Evolutionary conservation across 257 asterid species (phyloP), one percentile per base, ranked within the genome.

Genomic region (Agastache rugosa): DNA sequence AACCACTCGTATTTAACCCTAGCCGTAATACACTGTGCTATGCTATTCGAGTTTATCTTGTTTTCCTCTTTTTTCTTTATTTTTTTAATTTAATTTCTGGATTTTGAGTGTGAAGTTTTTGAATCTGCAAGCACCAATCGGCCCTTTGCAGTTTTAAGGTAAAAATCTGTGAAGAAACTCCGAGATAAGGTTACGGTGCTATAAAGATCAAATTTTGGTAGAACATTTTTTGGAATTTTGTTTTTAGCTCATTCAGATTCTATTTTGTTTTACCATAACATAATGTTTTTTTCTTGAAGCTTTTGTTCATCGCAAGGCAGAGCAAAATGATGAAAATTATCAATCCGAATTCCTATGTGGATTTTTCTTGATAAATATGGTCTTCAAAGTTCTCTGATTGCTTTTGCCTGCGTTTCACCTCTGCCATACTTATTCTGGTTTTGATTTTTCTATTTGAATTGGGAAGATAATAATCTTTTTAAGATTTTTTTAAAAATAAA

Each of bases 91-190:
- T 12, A 3, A 11, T 4, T 44, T 31, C 17, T 27, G 10, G 20
- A 19, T 67, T 44, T 47, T 6, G 3, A 9, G n/a, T 59, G 25
- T 17, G 5, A 1, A 31, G 37, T 4, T 31, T 31, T 31, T 31
- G 37, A 31, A 4, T 31, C 6, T 65, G 17, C 20, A 44, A 54
- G 92, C 96, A 87, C 92, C 86, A 80, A 59, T 41, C 78, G 66
- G 97, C 97, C 95, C 91, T 83, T 90, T 70, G 86, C 90, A 87
- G 80, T 60, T 83, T 19, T 16, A 34, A 85, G 58, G 90, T n/a
- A 22, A 2, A 2, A 68, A 75, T 73, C 69, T 88, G 93, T 50
- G 85, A 74, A 83, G 95, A 90, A 90, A 83, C 55, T 62, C 48
- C 89, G 93, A 83, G 95, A 29, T 74, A 44, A 85, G 94, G 74